phyloP scores from a whole-genome alignment of 257 asterid genomes.

The Verbascum thapsus region DNA sequence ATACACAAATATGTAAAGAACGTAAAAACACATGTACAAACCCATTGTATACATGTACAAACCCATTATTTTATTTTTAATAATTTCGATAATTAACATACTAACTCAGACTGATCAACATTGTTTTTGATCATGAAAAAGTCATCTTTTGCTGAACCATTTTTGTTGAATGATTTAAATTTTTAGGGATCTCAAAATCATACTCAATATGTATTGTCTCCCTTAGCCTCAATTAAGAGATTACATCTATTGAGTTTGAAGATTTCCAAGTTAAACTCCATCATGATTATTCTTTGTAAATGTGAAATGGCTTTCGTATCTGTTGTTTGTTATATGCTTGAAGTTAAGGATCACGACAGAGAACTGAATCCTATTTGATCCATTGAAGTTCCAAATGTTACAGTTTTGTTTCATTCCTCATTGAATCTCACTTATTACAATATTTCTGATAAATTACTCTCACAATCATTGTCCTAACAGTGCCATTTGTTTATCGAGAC shows the following conservation, averaged over 20 bases:
- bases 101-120: not conserved
- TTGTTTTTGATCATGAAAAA: not conserved
- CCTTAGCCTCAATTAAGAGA: constrained; percentile 5
- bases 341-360: not conserved
- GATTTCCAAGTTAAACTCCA: not conserved
- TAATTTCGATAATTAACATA: not conserved
- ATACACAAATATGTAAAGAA: not conserved
- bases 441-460: too few relatives aligned
- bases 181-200: constrained; percentile 8
- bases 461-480: not conserved
- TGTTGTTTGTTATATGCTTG: too few relatives aligned
- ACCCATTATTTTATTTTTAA: not conserved
- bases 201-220: constrained; percentile 6
- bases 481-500: not conserved
- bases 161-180: not conserved
- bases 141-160: not conserved
- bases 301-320: not conserved
- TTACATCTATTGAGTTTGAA: constrained; percentile 7
- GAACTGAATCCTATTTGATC: not conserved
- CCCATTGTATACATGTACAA: not conserved
- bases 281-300: not conserved
- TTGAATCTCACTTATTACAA: too few relatives aligned
- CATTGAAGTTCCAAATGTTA: not conserved
- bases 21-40: not conserved
- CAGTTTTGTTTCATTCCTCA: too few relatives aligned